Evolutionary conservation across 2,329 filamentous ascomycete species (phyloP).

Genomic region (Trichoderma polysporum): DNA sequence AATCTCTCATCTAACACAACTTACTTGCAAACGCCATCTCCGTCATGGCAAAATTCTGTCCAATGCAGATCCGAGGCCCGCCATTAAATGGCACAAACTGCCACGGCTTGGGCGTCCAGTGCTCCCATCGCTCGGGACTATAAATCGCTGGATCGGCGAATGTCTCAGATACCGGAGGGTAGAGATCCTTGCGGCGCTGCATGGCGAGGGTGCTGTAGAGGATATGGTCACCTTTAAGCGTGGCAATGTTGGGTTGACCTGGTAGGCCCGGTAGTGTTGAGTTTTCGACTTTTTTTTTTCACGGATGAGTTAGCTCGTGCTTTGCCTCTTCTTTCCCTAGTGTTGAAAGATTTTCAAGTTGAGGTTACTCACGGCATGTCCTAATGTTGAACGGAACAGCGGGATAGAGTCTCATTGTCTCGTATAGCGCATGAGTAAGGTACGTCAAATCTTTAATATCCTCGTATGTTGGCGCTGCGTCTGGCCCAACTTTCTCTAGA

Average conservation of each 20-base stretch:
- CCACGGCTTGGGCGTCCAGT: slow-evolving; percentile 65
- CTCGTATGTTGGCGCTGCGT: slow-evolving; percentile 66
- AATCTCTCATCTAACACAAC: neutral
- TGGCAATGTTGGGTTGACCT: slow-evolving; percentile 61
- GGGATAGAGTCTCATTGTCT: slow-evolving; percentile 76
- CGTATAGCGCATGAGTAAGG: slow-evolving; percentile 69
- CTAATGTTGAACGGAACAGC: slow-evolving; percentile 78
- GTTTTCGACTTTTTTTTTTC: slow-evolving; percentile 53
- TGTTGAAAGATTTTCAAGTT: neutral
- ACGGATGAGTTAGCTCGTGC: neutral
- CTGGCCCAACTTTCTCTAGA: slow-evolving; percentile 61
- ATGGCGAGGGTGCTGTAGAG: slow-evolving; percentile 68
- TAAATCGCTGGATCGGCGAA: slow-evolving; percentile 52
- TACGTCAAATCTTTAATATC: slow-evolving; percentile 88
- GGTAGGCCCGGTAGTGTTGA: slow-evolving; percentile 68
- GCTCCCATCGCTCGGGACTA: slow-evolving; percentile 65
- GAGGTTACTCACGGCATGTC: slow-evolving; percentile 15
- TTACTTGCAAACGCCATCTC: slow-evolving; percentile 53
- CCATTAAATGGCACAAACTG: slow-evolving; percentile 75
- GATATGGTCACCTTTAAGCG: slow-evolving; percentile 65
- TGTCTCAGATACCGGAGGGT: slow-evolving; percentile 49
- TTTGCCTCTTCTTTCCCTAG: neutral
- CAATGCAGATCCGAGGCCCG: slow-evolving; percentile 71
- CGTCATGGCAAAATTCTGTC: slow-evolving; percentile 78
- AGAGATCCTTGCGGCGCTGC: slow-evolving; percentile 67